These are phyloP conservation scores for Nannochloris sp. DNA, from an alignment of 139 green algal species.

Conservation along the genomic window DNA sequence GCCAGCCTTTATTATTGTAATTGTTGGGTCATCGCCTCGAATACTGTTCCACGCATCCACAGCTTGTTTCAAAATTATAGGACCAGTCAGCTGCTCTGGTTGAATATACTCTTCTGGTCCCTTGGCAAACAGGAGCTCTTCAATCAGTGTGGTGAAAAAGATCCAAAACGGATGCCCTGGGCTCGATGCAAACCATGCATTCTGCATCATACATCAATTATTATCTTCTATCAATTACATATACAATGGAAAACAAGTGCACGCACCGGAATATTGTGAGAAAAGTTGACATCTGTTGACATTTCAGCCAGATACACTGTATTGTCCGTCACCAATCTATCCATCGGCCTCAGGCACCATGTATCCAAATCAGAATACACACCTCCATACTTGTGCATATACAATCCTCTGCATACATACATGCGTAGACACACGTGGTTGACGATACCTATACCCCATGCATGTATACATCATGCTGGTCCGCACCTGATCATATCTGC, in stretches of 20 bases:
- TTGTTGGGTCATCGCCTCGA: neutral
- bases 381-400: conserved; percentile 19
- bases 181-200: conserved; percentile 27
- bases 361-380: conserved; percentile 33
- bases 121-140: neutral
- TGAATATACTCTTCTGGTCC: neutral
- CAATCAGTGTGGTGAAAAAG: neutral
- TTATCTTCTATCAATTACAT: neutral
- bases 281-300: conserved; percentile 13
- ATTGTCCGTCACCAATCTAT: neutral
- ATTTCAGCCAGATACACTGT: conserved; percentile 17
- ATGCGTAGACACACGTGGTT: too few species aligned
- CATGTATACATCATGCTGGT: neutral
- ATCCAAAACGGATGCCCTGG: conserved; percentile 21
- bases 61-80: conserved; percentile 1
- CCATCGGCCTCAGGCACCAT: conserved; percentile 14
- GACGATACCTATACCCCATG: neutral
- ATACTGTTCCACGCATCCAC: neutral
- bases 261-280: conserved; percentile 22
- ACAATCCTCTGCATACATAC: conserved; percentile 5
- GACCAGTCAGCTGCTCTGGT: neutral
- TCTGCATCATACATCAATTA: neutral
- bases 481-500: neutral
- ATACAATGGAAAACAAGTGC: neutral
- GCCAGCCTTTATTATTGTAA: neutral